Evolutionary conservation across 73 alveolate genomes (phyloP), one percentile per base, ranked within the genome.

Genomic region (Diophrys sp.): DNA sequence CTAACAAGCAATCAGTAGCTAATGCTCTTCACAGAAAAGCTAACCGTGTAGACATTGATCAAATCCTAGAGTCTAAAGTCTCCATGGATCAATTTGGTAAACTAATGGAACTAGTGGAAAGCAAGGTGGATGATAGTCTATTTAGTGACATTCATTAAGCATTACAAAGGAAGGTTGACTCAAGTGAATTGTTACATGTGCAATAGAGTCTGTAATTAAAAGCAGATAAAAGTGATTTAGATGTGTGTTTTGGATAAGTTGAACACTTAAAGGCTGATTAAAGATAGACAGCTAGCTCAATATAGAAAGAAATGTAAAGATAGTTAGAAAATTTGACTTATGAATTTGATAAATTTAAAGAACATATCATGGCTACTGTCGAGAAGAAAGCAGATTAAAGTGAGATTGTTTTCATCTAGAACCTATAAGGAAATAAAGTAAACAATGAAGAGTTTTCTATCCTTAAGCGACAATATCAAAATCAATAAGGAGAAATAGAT

Each of bases 11-110:
- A 67, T 82, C 90, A 74, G 98, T 96, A n/a, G 92, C 96, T 14
- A 92, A 90, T 83, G 96, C 98, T 67, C 94, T 96, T 70, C 96
- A 96, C 81, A 89, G 96, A 69, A 96, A 96, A 74, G 99, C 97
- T n/a, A 96, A 89, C 77, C 82, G 90, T 81, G 86, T 78, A 77
- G 99, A 96, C 53, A 78, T 96, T 34, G 95, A 94, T 29, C 87
- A 53, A 24, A 54, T 86, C n/a, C 75, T 91, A 26, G 89, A 69
- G 68, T 79, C 83, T 29, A 85, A 93, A 33, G 95, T 83, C n/a
- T n/a, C n/a, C n/a, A n/a, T n/a, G n/a, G n/a, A n/a, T n/a, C n/a
- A n/a, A n/a, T n/a, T n/a, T n/a, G n/a, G n/a, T n/a, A n/a, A n/a
- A n/a, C n/a, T n/a, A n/a, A n/a, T n/a, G 31, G 94, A 95, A 66